Evolutionary conservation across 2,329 filamentous ascomycete species (phyloP).

Genomic region (Penicillium sp.): DNA sequence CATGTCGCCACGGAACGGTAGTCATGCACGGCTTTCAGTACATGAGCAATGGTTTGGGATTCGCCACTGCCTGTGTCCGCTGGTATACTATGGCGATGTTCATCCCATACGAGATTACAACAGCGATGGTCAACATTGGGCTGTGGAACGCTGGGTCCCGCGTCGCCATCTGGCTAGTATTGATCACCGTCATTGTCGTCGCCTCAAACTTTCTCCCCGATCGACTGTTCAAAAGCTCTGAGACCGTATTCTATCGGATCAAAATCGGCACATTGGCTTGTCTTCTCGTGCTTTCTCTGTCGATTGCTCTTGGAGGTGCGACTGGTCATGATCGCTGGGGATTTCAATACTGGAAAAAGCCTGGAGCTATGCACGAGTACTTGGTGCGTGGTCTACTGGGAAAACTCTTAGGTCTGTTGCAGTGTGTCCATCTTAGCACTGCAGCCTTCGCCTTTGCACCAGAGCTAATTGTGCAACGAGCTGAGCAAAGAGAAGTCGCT

Average conservation of each 20-base stretch:
- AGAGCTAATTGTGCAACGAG: slow-evolving; percentile 56
- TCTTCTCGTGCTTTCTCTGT: slow-evolving; percentile 51
- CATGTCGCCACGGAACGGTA: slow-evolving; percentile 39
- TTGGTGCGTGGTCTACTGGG: slow-evolving; percentile 48
- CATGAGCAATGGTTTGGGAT: slow-evolving; percentile 39
- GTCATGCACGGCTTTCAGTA: slow-evolving; percentile 43
- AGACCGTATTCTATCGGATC: slow-evolving; percentile 50
- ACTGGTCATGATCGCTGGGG: slow-evolving; percentile 50
- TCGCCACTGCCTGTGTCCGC: slow-evolving; percentile 43
- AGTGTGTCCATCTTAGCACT: slow-evolving; percentile 51
- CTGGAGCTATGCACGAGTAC: slow-evolving; percentile 51
- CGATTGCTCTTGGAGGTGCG: slow-evolving; percentile 54
- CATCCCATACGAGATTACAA: slow-evolving; percentile 61
- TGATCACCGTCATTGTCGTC: slow-evolving; percentile 60
- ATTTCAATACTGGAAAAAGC: slow-evolving; percentile 52
- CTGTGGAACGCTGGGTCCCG: slow-evolving; percentile 53
- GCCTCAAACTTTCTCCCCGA: slow-evolving; percentile 51
- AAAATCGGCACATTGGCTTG: slow-evolving; percentile 53
- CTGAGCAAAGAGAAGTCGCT: slow-evolving; percentile 15
- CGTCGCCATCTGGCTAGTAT: slow-evolving; percentile 48
- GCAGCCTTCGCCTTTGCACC: slow-evolving; percentile 56
- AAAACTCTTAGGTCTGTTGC: slow-evolving; percentile 51
- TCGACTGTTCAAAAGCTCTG: slow-evolving; percentile 49
- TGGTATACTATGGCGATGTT: slow-evolving; percentile 49
- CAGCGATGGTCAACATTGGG: slow-evolving; percentile 63